Evolutionary conservation across 352 stramenopile genomes (phyloP), one percentile per base, ranked within the genome.

Genomic region (Blastocystis sp.): DNA sequence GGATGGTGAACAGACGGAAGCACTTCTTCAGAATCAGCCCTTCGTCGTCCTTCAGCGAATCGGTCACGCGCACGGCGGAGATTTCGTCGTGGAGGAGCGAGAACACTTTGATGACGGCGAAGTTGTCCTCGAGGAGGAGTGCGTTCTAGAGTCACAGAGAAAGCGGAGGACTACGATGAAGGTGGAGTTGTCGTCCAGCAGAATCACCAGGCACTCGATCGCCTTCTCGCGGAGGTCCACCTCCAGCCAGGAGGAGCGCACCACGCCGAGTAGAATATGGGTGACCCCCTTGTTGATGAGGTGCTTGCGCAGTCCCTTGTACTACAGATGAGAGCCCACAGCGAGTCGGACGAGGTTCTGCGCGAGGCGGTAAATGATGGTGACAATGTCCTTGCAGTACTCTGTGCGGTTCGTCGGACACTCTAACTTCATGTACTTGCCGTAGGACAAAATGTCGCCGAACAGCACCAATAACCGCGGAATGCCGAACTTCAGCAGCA

Each of bases 401-500:
- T 69, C 31, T 0, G 70, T 3, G 6, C 19, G 74, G n/a, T 67
- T 29, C 45, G 50, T 24, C 10, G 31, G 19, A 10, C 21, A 31
- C 24, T 61, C 19, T 24, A 67, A 55, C 10, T 29, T 51, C 19
- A 31, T 31, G 74, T 70, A 70, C 24, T 29, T 33, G 31, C 74
- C 50, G 45, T 85, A 85, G 21, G 74, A 85, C 4, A 69, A 12
- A 2, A 85, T 19, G 60, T 70, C 50, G 41, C 35, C 37, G 10
- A 62, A 51, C 3, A 85, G 29, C 3, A 45, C 74, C 13, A 85
- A 41, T 21, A 85, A 45, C 24, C 74, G 74, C 21, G 74, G 74
- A 6, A 85, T 55, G 24, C 51, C 74, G 51, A 69, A 85, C 50
- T 85, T 85, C 3, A 85, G 24, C 31, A 85, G 61, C 3, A 85